These are phyloP conservation scores for Solanum appendiculatum DNA, from an alignment of 257 asterid species.

Conservation along the genomic window DNA sequence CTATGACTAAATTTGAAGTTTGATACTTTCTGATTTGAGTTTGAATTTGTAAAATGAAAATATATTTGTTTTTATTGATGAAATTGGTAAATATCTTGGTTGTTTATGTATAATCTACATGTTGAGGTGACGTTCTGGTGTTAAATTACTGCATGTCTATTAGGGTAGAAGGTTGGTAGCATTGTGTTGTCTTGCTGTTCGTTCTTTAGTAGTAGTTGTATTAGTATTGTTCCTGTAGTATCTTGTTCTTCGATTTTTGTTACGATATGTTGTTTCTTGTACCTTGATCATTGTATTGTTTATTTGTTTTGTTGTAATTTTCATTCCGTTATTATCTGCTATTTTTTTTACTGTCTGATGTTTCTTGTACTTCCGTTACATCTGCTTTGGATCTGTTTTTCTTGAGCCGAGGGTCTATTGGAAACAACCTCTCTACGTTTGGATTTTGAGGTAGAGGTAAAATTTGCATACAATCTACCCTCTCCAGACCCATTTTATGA, in stretches of 20 bases:
- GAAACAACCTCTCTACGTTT: not conserved
- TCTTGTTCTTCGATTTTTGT: not conserved
- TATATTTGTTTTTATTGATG: not conserved
- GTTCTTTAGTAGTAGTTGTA: not conserved
- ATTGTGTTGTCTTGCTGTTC: not conserved
- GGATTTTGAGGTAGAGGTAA: not conserved
- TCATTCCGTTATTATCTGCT: not conserved
- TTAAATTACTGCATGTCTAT: not conserved
- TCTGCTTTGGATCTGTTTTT: not conserved
- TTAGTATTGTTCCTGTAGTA: not conserved
- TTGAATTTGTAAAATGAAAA: not conserved
- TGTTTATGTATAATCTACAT: not conserved
- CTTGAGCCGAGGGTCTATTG: not conserved
- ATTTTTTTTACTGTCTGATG: not conserved
- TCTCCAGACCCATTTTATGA: not conserved
- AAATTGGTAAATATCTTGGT: not conserved
- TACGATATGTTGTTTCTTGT: not conserved
- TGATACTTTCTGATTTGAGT: not conserved
- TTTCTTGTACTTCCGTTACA: not conserved
- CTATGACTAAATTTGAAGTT: not conserved
- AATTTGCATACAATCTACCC: not conserved
- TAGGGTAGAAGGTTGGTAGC: not conserved
- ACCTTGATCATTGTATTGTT: not conserved
- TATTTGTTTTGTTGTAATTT: not conserved
- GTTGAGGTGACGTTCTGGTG: not conserved